A percentile compares a stretch with the other conserved stretches of the same genome.
These are phyloP conservation scores for Biscogniauxia mediterranea DNA, from an alignment of 2,329 filamentous ascomycete species.

Conservation along the genomic window DNA sequence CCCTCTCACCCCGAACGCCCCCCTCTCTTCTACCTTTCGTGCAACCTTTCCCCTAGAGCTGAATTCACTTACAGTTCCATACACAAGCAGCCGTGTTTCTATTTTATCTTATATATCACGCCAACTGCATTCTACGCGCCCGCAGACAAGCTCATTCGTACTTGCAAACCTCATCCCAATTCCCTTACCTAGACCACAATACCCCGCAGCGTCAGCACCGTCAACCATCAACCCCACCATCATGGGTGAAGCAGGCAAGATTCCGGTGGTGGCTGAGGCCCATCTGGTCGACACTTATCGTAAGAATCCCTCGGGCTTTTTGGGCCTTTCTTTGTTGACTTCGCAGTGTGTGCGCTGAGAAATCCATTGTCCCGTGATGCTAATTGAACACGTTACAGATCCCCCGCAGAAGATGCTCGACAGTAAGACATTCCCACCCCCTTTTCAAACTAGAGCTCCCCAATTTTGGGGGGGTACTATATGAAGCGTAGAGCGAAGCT, in stretches of 20 bases:
- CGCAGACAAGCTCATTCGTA: conserved; percentile 1
- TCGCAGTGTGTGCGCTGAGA: background rate
- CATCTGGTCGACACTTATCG: conserved; percentile 74
- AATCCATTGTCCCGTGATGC: conserved; percentile 9
- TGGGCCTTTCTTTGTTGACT: background rate
- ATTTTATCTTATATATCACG: background rate
- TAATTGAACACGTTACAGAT: conserved; percentile 42
- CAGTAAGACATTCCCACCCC: conserved; percentile 46
- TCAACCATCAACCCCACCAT: conserved; percentile 21
- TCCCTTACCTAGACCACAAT: background rate
- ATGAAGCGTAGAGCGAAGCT: conserved; percentile 13
- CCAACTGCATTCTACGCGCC: background rate
- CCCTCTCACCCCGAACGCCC: background rate
- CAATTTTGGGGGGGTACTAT: background rate
- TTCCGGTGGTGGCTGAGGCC: conserved; percentile 69
- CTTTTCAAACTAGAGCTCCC: background rate
- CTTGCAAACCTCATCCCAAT: conserved; percentile 4
- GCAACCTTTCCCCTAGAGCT: background rate
- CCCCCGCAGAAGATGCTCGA: conserved; percentile 66
- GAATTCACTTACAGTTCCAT: background rate
- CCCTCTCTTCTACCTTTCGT: background rate
- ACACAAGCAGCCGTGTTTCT: background rate
- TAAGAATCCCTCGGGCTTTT: conserved; percentile 38
- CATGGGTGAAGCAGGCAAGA: conserved; percentile 50
- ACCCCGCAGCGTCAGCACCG: conserved; percentile 11